Percentiles rank a stretch among this genome's conserved stretches.
Conservation (phyloP, 768 basidiomycete genomes). For the Mycena crocata region DNA sequence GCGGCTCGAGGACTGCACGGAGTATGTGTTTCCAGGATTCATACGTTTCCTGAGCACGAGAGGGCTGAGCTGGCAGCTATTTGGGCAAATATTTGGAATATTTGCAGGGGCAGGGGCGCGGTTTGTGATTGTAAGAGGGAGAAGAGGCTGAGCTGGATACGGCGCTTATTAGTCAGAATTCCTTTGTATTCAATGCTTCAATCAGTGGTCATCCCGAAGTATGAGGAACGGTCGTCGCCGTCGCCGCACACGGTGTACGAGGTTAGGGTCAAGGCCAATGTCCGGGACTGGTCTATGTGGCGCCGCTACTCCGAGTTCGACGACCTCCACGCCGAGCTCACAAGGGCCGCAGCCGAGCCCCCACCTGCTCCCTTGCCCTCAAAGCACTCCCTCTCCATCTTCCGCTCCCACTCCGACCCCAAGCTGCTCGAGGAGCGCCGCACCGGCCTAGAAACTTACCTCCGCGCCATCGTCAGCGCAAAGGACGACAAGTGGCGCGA, state of each 20-base stretch:
- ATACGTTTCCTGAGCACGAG: conserved; percentile 57
- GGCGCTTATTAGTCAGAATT: not conserved
- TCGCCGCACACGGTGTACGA: conserved; percentile 86
- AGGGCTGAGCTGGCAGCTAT: conserved; percentile 57
- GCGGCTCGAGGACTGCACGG: conserved; percentile 65
- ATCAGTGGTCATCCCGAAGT: conserved; percentile 69
- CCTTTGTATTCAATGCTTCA: conserved; percentile 20
- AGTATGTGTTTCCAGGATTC: conserved; percentile 70
- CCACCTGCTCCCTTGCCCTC: conserved; percentile 87
- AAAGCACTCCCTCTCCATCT: conserved; percentile 82
- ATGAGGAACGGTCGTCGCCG: conserved; percentile 76
- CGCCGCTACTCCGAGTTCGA: conserved; percentile 95
- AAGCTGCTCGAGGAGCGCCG: conserved; percentile 83
- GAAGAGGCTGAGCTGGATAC: not conserved
- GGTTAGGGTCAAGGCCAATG: conserved; percentile 88
- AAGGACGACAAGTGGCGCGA: conserved; percentile 90
- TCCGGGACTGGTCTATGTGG: conserved; percentile 94
- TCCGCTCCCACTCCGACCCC: conserved; percentile 67
- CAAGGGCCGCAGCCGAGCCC: conserved; percentile 75
- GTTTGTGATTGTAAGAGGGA: conserved; percentile 63
- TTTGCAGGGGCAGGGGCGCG: conserved; percentile 54
- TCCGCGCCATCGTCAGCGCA: conserved; percentile 85
- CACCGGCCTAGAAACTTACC: conserved; percentile 81
- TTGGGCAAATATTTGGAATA: conserved; percentile 52
- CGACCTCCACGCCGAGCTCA: conserved; percentile 85